Conservation (phyloP, 2,329 filamentous ascomycete genomes). For the Pseudopithomyces chartarum region DNA sequence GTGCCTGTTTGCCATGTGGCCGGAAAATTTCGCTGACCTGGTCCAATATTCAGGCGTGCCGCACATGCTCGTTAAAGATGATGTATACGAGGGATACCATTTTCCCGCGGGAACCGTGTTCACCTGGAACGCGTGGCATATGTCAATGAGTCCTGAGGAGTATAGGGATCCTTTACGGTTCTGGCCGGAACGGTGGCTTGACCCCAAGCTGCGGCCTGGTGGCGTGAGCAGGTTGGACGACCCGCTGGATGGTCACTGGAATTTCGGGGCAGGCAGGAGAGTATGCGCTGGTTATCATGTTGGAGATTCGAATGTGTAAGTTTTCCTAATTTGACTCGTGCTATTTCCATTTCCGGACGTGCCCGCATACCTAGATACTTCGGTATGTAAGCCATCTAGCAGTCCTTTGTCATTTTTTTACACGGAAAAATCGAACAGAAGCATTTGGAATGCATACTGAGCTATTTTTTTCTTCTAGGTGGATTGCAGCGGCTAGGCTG, state of each 20-base stretch:
- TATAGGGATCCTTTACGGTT: constrained; percentile 21
- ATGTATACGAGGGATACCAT: constrained; percentile 26
- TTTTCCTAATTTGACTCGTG: background rate
- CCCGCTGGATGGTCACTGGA: constrained; percentile 33
- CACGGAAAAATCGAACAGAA: background rate
- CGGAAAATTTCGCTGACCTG: background rate
- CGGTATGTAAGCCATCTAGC: background rate
- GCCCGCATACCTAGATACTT: too few relatives aligned
- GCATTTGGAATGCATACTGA: background rate
- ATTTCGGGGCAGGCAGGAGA: constrained; percentile 24
- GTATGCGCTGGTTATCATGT: constrained; percentile 24
- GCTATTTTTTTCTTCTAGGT: background rate
- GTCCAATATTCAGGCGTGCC: constrained; percentile 4
- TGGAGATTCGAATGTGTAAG: constrained; percentile 22
- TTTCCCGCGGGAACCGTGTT: constrained; percentile 27
- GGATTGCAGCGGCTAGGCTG: constrained; percentile 24
- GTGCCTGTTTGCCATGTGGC: background rate
- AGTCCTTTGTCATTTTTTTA: background rate
- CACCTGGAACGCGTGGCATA: constrained; percentile 28
- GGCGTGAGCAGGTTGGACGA: constrained; percentile 18
- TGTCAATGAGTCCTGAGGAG: constrained; percentile 20
- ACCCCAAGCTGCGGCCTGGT: constrained; percentile 22
- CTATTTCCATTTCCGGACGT: background rate
- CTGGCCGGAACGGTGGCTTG: constrained; percentile 29
- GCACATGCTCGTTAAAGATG: constrained; percentile 21